A percentile compares a stretch with the other conserved stretches of the same genome.
phyloP scores from a whole-genome alignment of 1,139 yeast genomes.

The Kodamaea alishanica region DNA sequence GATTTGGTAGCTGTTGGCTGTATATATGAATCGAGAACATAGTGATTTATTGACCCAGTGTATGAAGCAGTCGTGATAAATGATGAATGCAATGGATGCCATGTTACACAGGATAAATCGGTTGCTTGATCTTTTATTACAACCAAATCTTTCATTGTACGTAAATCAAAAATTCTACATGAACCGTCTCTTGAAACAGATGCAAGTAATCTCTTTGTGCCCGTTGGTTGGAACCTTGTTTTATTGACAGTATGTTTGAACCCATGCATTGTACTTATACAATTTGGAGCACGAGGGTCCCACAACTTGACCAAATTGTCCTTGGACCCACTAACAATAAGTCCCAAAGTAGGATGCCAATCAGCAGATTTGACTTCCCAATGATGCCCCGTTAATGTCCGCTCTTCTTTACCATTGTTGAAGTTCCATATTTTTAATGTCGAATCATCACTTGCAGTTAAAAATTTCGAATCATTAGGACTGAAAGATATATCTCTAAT shows the following conservation, averaged over 20 bases:
- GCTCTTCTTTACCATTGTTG: constrained; percentile 82
- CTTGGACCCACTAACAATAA: constrained; percentile 84
- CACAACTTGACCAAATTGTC: constrained; percentile 90
- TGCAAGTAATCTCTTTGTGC: constrained; percentile 67
- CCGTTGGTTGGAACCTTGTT: constrained; percentile 75
- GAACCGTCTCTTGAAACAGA: constrained; percentile 88
- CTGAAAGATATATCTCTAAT: constrained; percentile 85
- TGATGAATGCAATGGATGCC: constrained; percentile 90
- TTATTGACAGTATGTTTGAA: constrained; percentile 90
- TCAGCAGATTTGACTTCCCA: constrained; percentile 98
- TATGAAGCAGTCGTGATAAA: constrained; percentile 82
- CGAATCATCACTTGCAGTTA: constrained; percentile 90
- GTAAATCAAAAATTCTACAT: constrained; percentile 78
- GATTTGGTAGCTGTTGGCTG: constrained; percentile 23
- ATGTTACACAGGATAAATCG: constrained; percentile 79
- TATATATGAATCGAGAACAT: constrained; percentile 57
- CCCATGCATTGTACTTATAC: constrained; percentile 80
- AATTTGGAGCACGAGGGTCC: constrained; percentile 84
- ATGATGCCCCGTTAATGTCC: constrained; percentile 83
- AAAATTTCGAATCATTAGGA: constrained; percentile 86
- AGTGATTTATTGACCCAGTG: constrained; percentile 83
- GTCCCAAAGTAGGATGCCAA: constrained; percentile 90
- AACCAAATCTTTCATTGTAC: constrained; percentile 75
- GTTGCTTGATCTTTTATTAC: constrained; percentile 77
- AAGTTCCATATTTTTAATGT: constrained; percentile 91